Conservation (phyloP, 2,329 filamentous ascomycete species). For the Cordyceps javanica region DNA sequence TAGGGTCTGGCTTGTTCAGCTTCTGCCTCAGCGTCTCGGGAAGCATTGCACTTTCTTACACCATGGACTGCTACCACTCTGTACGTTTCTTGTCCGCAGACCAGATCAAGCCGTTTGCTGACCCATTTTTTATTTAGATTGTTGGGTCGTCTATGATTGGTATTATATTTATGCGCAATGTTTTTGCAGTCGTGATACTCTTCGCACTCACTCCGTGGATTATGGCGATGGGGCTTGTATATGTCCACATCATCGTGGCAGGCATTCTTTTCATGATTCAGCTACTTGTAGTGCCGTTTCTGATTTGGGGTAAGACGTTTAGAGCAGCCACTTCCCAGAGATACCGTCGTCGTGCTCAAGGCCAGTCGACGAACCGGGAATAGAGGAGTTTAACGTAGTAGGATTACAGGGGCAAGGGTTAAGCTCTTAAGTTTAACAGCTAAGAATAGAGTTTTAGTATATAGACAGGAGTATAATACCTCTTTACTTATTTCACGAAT, state of each 20-base stretch:
- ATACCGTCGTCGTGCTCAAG: background rate
- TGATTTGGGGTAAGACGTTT: constrained; percentile 25
- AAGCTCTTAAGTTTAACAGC: no score
- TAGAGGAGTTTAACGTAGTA: background rate
- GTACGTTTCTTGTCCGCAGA: background rate
- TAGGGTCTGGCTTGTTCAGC: constrained; percentile 6
- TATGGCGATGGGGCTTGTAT: constrained; percentile 23
- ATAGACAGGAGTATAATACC: no score
- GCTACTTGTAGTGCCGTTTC: constrained; percentile 22
- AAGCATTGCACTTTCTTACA: constrained; percentile 9
- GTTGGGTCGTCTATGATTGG: constrained; percentile 24
- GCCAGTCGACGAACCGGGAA: background rate
- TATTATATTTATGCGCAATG: constrained; percentile 27
- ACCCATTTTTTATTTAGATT: background rate
- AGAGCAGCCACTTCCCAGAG: background rate
- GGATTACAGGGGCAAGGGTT: no score
- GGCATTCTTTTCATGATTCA: constrained; percentile 20
- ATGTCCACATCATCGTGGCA: constrained; percentile 24
- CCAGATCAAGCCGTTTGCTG: background rate
- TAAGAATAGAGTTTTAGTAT: no score
- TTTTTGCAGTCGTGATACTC: constrained; percentile 22
- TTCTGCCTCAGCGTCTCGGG: background rate
- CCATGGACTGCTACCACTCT: constrained; percentile 11
- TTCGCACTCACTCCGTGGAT: constrained; percentile 27
- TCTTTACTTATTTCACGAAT: no score